phyloP scores from a whole-genome alignment of 2,329 filamentous ascomycete species.

The Metarhizium guizhouense region DNA sequence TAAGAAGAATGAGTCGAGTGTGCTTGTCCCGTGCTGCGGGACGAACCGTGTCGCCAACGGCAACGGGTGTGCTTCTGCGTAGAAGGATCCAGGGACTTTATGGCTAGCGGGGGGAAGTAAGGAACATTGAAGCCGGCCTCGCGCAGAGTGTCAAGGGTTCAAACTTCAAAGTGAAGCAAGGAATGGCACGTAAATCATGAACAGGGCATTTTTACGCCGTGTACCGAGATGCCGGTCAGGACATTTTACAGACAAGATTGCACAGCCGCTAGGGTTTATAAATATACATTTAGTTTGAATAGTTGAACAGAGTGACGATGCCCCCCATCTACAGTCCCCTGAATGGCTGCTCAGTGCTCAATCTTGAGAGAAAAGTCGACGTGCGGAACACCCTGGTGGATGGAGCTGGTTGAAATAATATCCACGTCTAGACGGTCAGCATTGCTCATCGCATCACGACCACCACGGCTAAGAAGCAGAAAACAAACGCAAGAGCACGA shows the following conservation, averaged over 20 bases:
- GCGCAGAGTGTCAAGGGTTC: constrained; percentile 8
- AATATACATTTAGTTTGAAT: no score
- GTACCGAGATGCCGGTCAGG: no score
- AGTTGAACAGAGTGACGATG: no score
- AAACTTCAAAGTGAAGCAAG: not conserved
- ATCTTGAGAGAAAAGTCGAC: constrained; percentile 97
- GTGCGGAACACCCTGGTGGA: constrained; percentile 90
- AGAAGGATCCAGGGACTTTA: constrained; percentile 22
- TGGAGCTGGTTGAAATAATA: constrained; percentile 91
- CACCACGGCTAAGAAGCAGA: not conserved
- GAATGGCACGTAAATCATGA: not conserved
- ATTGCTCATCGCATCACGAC: not conserved
- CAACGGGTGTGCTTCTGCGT: constrained; percentile 12
- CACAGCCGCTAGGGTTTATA: no score
- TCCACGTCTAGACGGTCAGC: constrained; percentile 60
- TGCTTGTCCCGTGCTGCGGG: constrained; percentile 28
- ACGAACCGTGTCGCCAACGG: constrained; percentile 3
- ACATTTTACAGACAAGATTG: not conserved
- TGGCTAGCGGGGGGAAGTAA: constrained; percentile 16
- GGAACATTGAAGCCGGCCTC: constrained; percentile 9
- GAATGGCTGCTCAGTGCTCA: constrained; percentile 20
- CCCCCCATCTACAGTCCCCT: no score
- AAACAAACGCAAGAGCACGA: not conserved
- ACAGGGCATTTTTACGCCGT: not conserved
- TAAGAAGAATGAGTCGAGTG: constrained; percentile 28